These are phyloP conservation scores for Onygenales sp. DNA, from an alignment of 2,329 filamentous ascomycete species.

Conservation along the genomic window DNA sequence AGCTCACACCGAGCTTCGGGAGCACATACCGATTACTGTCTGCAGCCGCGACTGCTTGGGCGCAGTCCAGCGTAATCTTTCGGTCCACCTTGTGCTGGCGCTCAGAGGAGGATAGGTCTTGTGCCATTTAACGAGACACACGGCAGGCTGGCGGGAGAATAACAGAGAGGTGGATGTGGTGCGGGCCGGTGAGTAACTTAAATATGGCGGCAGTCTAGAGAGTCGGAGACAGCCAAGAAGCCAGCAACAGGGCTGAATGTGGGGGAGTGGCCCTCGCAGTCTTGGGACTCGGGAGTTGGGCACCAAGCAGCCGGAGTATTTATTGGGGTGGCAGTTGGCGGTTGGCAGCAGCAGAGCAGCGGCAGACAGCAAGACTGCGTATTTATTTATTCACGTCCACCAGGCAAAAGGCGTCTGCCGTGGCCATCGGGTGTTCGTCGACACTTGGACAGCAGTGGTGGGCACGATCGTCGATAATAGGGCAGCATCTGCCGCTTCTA, in stretches of 20 bases:
- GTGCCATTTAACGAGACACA: constrained; percentile 1
- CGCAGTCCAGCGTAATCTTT: not conserved
- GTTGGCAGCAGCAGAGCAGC: too few species aligned
- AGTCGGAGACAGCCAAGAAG: not conserved
- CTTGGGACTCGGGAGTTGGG: too few species aligned
- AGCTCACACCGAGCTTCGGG: not conserved
- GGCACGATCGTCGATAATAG: not conserved
- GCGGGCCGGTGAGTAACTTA: not conserved
- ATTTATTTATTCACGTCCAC: too few species aligned
- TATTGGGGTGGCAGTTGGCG: too few species aligned
- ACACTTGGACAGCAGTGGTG: not conserved
- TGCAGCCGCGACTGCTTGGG: not conserved
- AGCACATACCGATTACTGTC: constrained; percentile 1
- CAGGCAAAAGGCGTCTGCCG: too few species aligned
- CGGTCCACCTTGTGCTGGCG: not conserved
- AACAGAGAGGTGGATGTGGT: not conserved
- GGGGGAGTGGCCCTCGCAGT: not conserved
- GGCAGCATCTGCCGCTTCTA: not conserved
- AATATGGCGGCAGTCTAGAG: not conserved
- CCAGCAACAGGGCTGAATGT: constrained; percentile 4
- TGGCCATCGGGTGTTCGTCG: too few species aligned
- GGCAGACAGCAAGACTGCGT: too few species aligned
- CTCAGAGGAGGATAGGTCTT: not conserved
- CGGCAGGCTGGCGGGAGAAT: not conserved
- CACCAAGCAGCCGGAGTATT: too few species aligned